Base-by-base conservation (phyloP, 208 protist genomes). In the Endotrypanum monterogeii region DNA sequence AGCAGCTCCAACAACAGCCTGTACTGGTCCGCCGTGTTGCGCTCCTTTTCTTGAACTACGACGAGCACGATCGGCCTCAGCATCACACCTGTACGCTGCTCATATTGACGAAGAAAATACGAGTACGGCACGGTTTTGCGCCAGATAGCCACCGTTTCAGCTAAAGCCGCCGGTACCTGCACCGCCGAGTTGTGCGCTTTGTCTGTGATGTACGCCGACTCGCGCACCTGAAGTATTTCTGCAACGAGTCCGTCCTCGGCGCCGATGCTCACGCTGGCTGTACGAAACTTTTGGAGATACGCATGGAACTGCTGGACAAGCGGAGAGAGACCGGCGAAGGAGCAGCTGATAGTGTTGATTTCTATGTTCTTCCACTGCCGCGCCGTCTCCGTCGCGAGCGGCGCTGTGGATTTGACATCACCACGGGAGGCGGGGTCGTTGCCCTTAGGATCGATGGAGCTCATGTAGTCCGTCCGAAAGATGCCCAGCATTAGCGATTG, bases 301-400 rank as follows among this genome's bases (percentile, higher is more conserved):
- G 65, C 28, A 67, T 99, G 97, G 74, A 99, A 92, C 16, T 89
- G 67, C 35, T 73, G 84, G 25, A 98, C 89, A 1, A 91, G 88
- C 44, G 87, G 86, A 16, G 93, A 91, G 18, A 99, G 75, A 5
- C 86, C 86, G 2, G 88, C 94, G 74, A 99, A 99, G 67, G 93
- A 94, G 73, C 93, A 96, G 67, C 96, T 98, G 67, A 99, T 98
- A 14, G 97, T 99, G 84, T 99, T 99, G 55, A 99, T 89, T 79
- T 99, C 98, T n/a, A 99, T 96, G 81, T 99, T 98, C 73, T 92
- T 94, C 87, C 86, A 95, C 52, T 83, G 71, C 48, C 68, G 72
- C 41, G 76, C 85, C 8, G 68, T 80, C 51, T 79, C 85, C 7
- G 32, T 58, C 11, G 44, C 61, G 30, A 48, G 44, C 30, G 54